Base-by-base conservation (phyloP, 2,329 filamentous ascomycete genomes). In the Fusarium musae region DNA sequence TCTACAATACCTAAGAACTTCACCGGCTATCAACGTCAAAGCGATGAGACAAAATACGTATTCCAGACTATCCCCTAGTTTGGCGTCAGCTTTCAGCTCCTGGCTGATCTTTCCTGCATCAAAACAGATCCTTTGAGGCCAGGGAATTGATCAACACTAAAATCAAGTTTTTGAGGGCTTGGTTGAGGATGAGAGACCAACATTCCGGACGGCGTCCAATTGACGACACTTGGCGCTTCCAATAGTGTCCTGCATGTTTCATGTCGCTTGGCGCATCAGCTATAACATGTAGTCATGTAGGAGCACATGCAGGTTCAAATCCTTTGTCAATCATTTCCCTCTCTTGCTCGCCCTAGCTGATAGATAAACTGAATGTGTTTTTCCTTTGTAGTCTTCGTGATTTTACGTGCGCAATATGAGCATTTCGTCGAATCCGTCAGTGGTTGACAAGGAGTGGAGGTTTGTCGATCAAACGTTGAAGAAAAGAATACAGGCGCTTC, bases 291-390 rank as follows among this genome's bases (percentile, higher is more conserved):
- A 9, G 23, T 28, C 17, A 9, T 46, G 17, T 19, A 46, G 8
- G 23, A 12, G 11, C 17, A 46, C 12, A 9, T 26, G 16, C 17
- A 12, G 42, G 16, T 44, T 42, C 23, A 7, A 26, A 26, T 44
- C 8, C 16, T 44, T 5, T 23, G 4, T 44, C 26, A 0, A 13
- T 13, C 7, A 11, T 9, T 0, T 13, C 12, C 16, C 13, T 13
- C 5, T 19, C 23, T 26, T 6, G 9, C 5, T 19, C 16, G 0
- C 16, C 7, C 16, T 28, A 21, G 26, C 19, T 26, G 4, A 16
- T 21, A 2, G 12, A 47, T 4, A 21, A 30, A n/a, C 3, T 47
- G 4, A 11, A 3, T 11, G 0, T 21, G 13, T 16, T 28, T 46
- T 19, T 2, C 5, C 17, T 28, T 10, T 13, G 5, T 15, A 15